Evolutionary conservation across 2,329 filamentous ascomycete genomes (phyloP).

Genomic region (Penicillium sp.): DNA sequence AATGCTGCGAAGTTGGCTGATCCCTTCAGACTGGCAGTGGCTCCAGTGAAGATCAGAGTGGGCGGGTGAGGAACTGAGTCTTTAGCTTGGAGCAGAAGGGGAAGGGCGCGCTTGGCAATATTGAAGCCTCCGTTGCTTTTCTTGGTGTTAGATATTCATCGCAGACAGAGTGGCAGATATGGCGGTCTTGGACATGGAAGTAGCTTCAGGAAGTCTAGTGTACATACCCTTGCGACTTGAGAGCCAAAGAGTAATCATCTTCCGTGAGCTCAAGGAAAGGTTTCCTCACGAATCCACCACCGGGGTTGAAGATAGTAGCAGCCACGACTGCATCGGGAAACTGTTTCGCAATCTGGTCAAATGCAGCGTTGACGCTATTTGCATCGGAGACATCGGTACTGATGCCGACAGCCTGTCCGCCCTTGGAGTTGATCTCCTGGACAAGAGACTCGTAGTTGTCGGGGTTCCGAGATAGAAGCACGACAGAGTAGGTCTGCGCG

Average conservation of each 20-base stretch:
- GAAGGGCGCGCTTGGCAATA: conserved; percentile 71
- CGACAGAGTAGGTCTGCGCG: conserved; percentile 57
- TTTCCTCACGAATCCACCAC: conserved; percentile 57
- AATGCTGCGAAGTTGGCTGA: conserved; percentile 69
- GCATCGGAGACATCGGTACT: conserved; percentile 57
- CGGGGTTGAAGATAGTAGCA: conserved; percentile 62
- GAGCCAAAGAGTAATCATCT: conserved; percentile 54
- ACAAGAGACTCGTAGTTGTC: conserved; percentile 56
- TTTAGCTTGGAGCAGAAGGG: conserved; percentile 63
- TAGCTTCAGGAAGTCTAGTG: not conserved
- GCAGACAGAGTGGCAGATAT: not conserved
- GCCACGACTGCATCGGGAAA: conserved; percentile 47
- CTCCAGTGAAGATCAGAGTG: conserved; percentile 80
- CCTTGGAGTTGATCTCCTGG: conserved; percentile 57
- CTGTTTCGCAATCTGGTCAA: conserved; percentile 54
- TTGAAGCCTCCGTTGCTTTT: conserved; percentile 62
- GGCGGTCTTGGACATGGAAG: not conserved
- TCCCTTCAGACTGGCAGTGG: conserved; percentile 75
- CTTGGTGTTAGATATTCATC: not conserved
- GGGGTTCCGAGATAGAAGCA: conserved; percentile 58
- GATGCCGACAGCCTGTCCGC: conserved; percentile 61
- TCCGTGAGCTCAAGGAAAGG: conserved; percentile 61
- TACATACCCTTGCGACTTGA: conserved; percentile 51
- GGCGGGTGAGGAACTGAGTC: conserved; percentile 62
- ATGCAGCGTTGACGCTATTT: conserved; percentile 52